These are phyloP conservation scores for Jaapia argillacea DNA, from an alignment of 768 basidiomycete genomes.

Conservation along the genomic window DNA sequence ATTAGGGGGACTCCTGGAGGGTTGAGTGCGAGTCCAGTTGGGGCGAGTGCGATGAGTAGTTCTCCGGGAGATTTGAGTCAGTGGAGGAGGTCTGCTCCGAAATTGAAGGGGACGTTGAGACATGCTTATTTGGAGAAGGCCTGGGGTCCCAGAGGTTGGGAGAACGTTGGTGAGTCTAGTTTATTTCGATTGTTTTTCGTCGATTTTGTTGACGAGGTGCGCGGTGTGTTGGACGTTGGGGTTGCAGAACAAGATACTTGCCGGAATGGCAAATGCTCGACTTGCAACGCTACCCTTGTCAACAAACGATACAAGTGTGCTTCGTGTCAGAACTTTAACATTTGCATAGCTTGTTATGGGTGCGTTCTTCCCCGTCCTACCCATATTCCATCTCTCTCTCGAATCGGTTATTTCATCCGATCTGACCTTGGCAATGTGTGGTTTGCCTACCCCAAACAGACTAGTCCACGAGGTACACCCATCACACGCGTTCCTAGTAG, in stretches of 20 bases:
- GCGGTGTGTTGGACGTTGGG: background rate
- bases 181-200: background rate
- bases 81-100: constrained; percentile 60
- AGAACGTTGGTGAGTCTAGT: constrained; percentile 65
- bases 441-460: constrained; percentile 27
- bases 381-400: background rate
- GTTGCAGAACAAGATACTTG: constrained; percentile 64
- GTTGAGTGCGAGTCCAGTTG: background rate
- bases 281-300: constrained; percentile 56
- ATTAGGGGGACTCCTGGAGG: background rate
- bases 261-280: constrained; percentile 60
- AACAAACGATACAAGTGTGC: constrained; percentile 77
- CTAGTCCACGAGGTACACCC: constrained; percentile 91
- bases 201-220: constrained; percentile 2
- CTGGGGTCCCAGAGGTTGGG: constrained; percentile 81
- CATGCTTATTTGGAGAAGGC: constrained; percentile 84
- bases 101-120: constrained; percentile 62
- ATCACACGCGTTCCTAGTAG: constrained; percentile 72
- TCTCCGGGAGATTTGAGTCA: constrained; percentile 49
- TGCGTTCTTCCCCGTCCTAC: constrained; percentile 19
- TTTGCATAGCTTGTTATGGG: constrained; percentile 83
- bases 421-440: background rate
- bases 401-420: background rate
- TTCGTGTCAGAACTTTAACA: constrained; percentile 66
- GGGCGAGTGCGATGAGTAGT: constrained; percentile 21